These are phyloP conservation scores for Phytophthora cryptogea DNA, from an alignment of 352 stramenopile species.

Conservation along the genomic window DNA sequence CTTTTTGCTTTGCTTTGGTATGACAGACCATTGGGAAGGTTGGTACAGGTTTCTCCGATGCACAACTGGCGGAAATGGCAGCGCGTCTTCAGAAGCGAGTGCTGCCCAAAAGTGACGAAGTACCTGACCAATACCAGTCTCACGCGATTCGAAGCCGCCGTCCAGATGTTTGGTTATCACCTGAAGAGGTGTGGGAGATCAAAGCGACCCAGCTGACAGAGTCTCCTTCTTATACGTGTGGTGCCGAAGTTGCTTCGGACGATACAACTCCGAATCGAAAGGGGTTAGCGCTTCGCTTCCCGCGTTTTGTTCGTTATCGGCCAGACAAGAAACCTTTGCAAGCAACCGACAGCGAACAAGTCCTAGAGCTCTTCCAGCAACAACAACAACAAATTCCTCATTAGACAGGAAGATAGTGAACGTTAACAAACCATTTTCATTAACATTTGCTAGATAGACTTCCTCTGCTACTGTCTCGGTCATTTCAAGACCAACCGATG, in stretches of 20 bases:
- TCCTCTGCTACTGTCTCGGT: constrained; percentile 1
- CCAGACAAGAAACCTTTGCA: constrained; percentile 96
- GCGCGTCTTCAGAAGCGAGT: constrained; percentile 47
- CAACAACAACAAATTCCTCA: constrained; percentile 38
- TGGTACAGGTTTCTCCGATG: constrained; percentile 98
- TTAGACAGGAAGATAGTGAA: constrained; percentile 9
- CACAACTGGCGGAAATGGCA: constrained; percentile 84
- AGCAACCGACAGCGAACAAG: constrained; percentile 95
- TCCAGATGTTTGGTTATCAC: constrained; percentile 94
- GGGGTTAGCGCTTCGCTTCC: constrained; percentile 98
- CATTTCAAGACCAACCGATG: constrained; percentile 15
- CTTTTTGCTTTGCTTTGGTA: constrained; percentile 1
- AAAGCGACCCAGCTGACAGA: constrained; percentile 98
- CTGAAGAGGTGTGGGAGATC: constrained; percentile 98
- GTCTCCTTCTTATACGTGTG: constrained; percentile 95
- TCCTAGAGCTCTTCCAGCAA: constrained; percentile 72
- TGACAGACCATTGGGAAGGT: constrained; percentile 87
- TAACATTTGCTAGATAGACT: neutral
- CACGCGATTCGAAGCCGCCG: constrained; percentile 63
- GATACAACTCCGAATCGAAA: constrained; percentile 38
- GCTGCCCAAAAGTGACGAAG: constrained; percentile 45
- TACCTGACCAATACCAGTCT: constrained; percentile 61
- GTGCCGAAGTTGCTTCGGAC: constrained; percentile 12
- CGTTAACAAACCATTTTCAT: constrained; percentile 3
- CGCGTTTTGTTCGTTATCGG: constrained; percentile 96